Base-by-base conservation (phyloP, 257 asterid genomes). In the Przewalskia tangutica region DNA sequence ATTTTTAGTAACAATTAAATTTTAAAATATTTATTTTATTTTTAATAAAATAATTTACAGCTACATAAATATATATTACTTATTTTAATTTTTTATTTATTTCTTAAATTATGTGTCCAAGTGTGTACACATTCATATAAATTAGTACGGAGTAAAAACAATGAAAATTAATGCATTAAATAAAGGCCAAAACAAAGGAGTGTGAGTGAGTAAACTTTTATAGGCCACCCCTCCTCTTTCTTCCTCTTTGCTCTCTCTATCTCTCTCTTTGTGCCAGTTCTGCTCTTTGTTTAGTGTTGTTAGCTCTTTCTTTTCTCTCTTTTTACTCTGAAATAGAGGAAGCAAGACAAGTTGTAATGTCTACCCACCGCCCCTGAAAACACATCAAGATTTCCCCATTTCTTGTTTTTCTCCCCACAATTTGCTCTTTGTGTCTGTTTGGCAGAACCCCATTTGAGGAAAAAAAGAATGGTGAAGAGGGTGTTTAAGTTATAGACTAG, bases 271-370 rank as follows among this genome's bases (percentile, higher is more conserved):
- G 77, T 53, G 58, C 59, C 48, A 27, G 16, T 68, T 42, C 79
- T 67, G 59, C 77, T 68, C 92, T 89, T 92, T 82, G 85, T 83
- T 83, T 62, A 77, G 83, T 63, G 60, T n/a, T 38, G 60, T n/a
- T 38, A 27, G 18, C 59, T 53, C 23, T 12, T 11, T 13, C 63
- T 84, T 77, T 76, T 84, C 51, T 67, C 87, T 88, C 90, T 89
- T 90, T 84, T 54, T 65, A 81, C 94, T 89, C 97, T 91, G 93
- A 91, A 89, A 88, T 83, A 89, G 93, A 89, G 89, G 90, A 77
- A 84, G 53, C 89, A 82, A 82, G 32, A 82, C 79, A 88, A 82
- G 86, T 87, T 90, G 85, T 87, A 87, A 87, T 90, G 91, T 88
- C 88, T 91, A 90, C 85, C 90, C 85, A 89, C 88, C 85, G 54